Percentiles rank a stretch among this genome's conserved stretches.
phyloP scores from a whole-genome alignment of 2,329 filamentous ascomycete species.

The Alternaria gansuensis region DNA sequence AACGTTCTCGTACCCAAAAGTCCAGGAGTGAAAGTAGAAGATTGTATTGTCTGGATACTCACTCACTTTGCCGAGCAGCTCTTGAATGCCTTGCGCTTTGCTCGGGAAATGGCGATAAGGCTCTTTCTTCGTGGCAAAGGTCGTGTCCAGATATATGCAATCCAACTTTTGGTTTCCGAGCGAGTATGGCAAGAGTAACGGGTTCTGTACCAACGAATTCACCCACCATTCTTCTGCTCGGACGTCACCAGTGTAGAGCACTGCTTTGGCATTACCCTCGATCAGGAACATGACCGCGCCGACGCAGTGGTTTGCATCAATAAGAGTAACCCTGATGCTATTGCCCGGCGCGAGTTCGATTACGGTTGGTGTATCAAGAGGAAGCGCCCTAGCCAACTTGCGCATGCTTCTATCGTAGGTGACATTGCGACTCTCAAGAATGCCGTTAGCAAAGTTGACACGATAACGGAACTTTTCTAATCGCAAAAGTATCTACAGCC shows the following conservation, averaged over 20 bases:
- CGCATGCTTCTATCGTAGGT: slow-evolving; percentile 77
- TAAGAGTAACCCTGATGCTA: slow-evolving; percentile 79
- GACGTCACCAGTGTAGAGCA: slow-evolving; percentile 90
- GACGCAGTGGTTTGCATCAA: slow-evolving; percentile 91
- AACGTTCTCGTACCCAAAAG: slow-evolving; percentile 91
- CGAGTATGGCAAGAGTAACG: slow-evolving; percentile 77
- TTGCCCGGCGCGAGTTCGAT: slow-evolving; percentile 76
- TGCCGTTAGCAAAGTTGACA: slow-evolving; percentile 80
- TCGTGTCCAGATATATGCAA: slow-evolving; percentile 89
- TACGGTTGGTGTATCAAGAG: slow-evolving; percentile 78
- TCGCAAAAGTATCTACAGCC: slow-evolving; percentile 71
- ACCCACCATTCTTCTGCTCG: slow-evolving; percentile 89
- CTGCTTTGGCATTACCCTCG: slow-evolving; percentile 73
- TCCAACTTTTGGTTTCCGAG: slow-evolving; percentile 64
- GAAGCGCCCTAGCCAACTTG: slow-evolving; percentile 78
- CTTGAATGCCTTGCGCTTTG: slow-evolving; percentile 77
- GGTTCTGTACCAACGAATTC: slow-evolving; percentile 73
- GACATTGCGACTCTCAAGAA: slow-evolving; percentile 76
- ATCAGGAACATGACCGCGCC: slow-evolving; percentile 94
- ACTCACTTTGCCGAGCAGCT: slow-evolving; percentile 74
- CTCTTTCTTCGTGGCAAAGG: slow-evolving; percentile 67
- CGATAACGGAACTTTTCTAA: slow-evolving; percentile 82
- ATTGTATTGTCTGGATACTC: slow-evolving; percentile 75
- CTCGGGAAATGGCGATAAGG: slow-evolving; percentile 64
- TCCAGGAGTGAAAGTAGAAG: slow-evolving; percentile 90